These are phyloP conservation scores for Suhomyces chickasaworum DNA, from an alignment of 1,139 yeast species.

Conservation along the genomic window DNA sequence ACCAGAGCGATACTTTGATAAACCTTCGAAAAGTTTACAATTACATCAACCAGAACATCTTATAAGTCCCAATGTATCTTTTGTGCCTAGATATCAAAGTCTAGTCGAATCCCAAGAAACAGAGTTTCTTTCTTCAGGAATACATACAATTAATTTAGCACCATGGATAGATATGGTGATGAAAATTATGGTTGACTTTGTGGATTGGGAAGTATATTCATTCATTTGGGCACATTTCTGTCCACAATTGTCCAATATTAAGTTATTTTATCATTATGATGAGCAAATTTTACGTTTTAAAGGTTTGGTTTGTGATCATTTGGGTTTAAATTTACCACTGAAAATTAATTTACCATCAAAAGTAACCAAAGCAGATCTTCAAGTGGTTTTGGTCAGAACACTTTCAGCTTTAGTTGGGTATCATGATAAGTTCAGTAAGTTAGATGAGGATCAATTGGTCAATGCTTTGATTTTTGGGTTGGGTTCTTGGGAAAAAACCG, in stretches of 20 bases:
- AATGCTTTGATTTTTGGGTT: slow-evolving; percentile 65
- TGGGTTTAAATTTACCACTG: slow-evolving; percentile 52
- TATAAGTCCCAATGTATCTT: not conserved
- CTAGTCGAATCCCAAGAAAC: slow-evolving; percentile 8
- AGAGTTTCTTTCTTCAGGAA: slow-evolving; percentile 9
- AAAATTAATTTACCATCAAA: slow-evolving; percentile 45
- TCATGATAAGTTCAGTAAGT: slow-evolving; percentile 55
- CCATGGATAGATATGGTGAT: slow-evolving; percentile 56
- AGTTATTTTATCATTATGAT: slow-evolving; percentile 50
- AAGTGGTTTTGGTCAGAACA: slow-evolving; percentile 65
- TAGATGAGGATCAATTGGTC: slow-evolving; percentile 71
- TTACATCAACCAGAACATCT: slow-evolving; percentile 1
- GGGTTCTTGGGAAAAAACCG: slow-evolving; percentile 76
- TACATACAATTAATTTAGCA: slow-evolving; percentile 43
- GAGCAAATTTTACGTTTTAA: slow-evolving; percentile 51
- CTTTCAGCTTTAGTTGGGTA: slow-evolving; percentile 72
- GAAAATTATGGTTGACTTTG: slow-evolving; percentile 53
- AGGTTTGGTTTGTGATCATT: slow-evolving; percentile 59
- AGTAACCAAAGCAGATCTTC: slow-evolving; percentile 60
- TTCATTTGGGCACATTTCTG: slow-evolving; percentile 69
- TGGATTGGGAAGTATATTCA: slow-evolving; percentile 73
- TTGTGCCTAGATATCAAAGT: slow-evolving; percentile 8
- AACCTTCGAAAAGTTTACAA: slow-evolving; percentile 25
- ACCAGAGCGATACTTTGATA: slow-evolving; percentile 43
- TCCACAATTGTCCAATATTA: slow-evolving; percentile 67